phyloP scores from a whole-genome alignment of 768 basidiomycete genomes.

The Paxillus involutus region DNA sequence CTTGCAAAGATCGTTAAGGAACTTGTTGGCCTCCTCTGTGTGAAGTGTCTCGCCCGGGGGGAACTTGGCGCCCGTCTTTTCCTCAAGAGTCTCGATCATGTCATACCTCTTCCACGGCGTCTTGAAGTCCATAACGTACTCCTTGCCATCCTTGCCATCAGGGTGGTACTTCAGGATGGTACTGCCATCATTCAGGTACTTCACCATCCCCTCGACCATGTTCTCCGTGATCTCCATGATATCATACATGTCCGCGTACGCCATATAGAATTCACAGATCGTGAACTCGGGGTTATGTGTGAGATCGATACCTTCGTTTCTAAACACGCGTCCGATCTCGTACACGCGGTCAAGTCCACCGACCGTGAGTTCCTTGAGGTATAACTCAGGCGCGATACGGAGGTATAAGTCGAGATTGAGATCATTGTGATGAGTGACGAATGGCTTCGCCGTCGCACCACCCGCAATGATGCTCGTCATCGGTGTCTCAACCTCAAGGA shows the following conservation, averaged over 20 bases:
- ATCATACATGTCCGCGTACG: conserved; percentile 99
- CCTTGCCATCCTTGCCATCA: conserved; percentile 84
- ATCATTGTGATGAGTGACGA: conserved; percentile 98
- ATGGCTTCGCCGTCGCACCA: conserved; percentile 98
- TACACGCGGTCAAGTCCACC: conserved; percentile 98
- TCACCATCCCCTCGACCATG: conserved; percentile 89
- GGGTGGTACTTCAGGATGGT: conserved; percentile 87
- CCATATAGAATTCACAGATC: conserved; percentile 99
- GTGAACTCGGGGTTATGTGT: conserved; percentile 99
- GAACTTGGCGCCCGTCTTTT: conserved; percentile 90
- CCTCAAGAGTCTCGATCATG: conserved; percentile 96
- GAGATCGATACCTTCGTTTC: conserved; percentile 98
- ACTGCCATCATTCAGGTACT: conserved; percentile 75
- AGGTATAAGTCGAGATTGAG: conserved; percentile 95
- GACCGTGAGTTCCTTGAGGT: conserved; percentile 96
- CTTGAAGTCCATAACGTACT: conserved; percentile 81
- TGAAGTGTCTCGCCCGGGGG: conserved; percentile 90
- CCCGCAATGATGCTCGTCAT: conserved; percentile 97
- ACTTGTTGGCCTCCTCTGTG: conserved; percentile 84
- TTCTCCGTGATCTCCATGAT: conserved; percentile 96
- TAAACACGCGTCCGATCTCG: conserved; percentile 97
- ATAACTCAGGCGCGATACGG: conserved; percentile 96
- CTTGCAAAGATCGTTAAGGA: conserved; percentile 76
- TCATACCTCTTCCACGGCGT: conserved; percentile 98
- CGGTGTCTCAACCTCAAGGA: conserved; percentile 98